Percentiles rank a stretch among this genome's conserved stretches.
phyloP scores from a whole-genome alignment of 1,139 yeast species.

The Yamadazyma atmosphaerica region DNA sequence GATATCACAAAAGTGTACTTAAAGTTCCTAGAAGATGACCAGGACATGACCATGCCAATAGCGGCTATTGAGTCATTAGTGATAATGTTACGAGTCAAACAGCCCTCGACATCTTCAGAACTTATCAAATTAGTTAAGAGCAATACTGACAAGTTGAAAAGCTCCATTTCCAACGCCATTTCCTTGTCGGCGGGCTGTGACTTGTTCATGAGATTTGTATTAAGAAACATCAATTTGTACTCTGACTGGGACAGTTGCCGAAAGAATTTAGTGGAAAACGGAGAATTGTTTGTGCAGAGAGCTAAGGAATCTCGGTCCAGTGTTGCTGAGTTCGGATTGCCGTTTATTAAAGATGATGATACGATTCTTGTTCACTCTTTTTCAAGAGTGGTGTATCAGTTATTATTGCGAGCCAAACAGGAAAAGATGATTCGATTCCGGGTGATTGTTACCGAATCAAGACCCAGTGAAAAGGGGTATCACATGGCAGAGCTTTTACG shows the following conservation, averaged over 20 bases:
- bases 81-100: slow-evolving; percentile 73
- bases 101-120: slow-evolving; percentile 93
- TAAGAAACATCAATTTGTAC: slow-evolving; percentile 83
- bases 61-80: slow-evolving; percentile 97
- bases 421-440: slow-evolving; percentile 75
- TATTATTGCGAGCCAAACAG: slow-evolving; percentile 72
- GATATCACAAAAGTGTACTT: slow-evolving; percentile 82
- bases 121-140: slow-evolving; percentile 76
- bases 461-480: slow-evolving; percentile 82
- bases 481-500: slow-evolving; percentile 71
- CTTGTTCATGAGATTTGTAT: slow-evolving; percentile 88
- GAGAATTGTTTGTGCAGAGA: slow-evolving; percentile 85
- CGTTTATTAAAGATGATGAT: slow-evolving; percentile 92
- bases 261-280: slow-evolving; percentile 86
- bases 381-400: slow-evolving; percentile 84
- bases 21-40: slow-evolving; percentile 77
- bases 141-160: slow-evolving; percentile 72
- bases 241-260: slow-evolving; percentile 97
- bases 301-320: slow-evolving; percentile 88
- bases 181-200: slow-evolving; percentile 98
- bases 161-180: slow-evolving; percentile 84
- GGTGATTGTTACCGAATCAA: slow-evolving; percentile 89
- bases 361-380: slow-evolving; percentile 86
- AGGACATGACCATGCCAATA: slow-evolving; percentile 97
- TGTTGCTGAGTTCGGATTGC: slow-evolving; percentile 85